Evolutionary conservation across 1,284 basidiomycete species (phyloP).

Genomic region (Sporisorium iseilematis-ciliati): DNA sequence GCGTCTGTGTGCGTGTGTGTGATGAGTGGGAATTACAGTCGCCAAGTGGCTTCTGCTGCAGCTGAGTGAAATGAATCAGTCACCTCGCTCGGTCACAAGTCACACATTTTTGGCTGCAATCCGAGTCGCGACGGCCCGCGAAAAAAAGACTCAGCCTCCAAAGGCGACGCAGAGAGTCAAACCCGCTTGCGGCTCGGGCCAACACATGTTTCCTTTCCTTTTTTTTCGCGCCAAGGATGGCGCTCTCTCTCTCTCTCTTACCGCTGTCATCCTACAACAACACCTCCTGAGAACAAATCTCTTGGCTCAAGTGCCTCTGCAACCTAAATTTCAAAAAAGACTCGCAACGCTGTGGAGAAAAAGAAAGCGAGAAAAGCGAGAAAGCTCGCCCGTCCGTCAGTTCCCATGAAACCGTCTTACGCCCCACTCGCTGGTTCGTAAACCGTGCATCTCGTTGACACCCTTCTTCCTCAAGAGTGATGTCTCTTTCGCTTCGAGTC

Average conservation of each 20-base stretch:
- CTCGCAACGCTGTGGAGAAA: too few species aligned
- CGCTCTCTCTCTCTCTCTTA: too few species aligned
- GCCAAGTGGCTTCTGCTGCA: too few species aligned
- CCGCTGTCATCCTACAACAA: too few species aligned
- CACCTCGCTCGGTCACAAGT: conserved; percentile 1
- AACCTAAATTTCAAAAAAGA: too few species aligned
- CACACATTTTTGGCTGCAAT: neutral
- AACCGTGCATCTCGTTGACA: conserved; percentile 3
- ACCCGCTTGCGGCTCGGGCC: conserved; percentile 7
- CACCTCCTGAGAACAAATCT: too few species aligned
- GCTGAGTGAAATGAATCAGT: conserved; percentile 1
- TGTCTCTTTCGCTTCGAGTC: neutral
- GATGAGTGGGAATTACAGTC: too few species aligned
- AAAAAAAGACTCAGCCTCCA: neutral
- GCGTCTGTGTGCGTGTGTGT: conserved; percentile 10
- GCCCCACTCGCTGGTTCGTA: neutral
- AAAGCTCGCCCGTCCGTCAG: neutral
- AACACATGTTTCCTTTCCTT: neutral
- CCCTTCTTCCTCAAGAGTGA: too few species aligned
- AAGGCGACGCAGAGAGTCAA: too few species aligned
- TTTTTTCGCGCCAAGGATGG: too few species aligned
- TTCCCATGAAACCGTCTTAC: neutral
- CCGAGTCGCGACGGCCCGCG: conserved; percentile 16
- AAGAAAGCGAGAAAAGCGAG: too few species aligned
- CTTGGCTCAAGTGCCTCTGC: too few species aligned